Evolutionary conservation across 2,329 filamentous ascomycete species (phyloP), one percentile per base, ranked within the genome.

Genomic region (Herpomyces periplanetae): DNA sequence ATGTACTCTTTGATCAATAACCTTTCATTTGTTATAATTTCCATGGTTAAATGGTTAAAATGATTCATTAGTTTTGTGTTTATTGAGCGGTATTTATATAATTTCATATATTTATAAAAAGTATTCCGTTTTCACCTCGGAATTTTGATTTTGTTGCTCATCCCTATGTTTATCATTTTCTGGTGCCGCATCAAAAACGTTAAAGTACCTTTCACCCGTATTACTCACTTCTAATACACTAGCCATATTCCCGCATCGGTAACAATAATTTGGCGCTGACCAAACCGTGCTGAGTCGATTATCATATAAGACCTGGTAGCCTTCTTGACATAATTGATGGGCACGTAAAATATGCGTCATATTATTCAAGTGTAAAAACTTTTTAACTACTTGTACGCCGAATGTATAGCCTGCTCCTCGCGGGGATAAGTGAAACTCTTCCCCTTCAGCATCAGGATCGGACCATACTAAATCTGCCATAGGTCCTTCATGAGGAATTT

Each of bases 391-490:
- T 38, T 91, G 80, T 4, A 73, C 71, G 21, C 80, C 80, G 35
- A 96, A 96, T 0, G 75, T 91, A 38, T 96, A 96, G 10, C 80
- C 80, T 9, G 80, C 80, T 16, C 80, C 80, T 25, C 80, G 54
- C 2, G 80, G 80, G 4, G 66, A 84, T 8, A 96, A 51, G 4
- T 66, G 84, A 40, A 96, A 96, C 38, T 96, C 80, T 40, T 96
- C 80, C 22, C 73, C 55, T 30, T 96, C 80, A n/a, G 68, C 63
- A 35, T 96, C 80, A 0, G 80, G 80, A 36, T 96, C 80, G 9
- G 71, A 87, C 80, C 80, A 96, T 13, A 96, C 80, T 3, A 96
- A 46, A 38, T 96, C 80, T n/a, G 80, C 80, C 80, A 96, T 96
- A 13, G 80, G 80, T 0, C 80, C 80, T 41, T 96, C 80, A 41